These are phyloP conservation scores for Drechslerella stenobrocha DNA, from an alignment of 2,329 filamentous ascomycete species.

Conservation along the genomic window DNA sequence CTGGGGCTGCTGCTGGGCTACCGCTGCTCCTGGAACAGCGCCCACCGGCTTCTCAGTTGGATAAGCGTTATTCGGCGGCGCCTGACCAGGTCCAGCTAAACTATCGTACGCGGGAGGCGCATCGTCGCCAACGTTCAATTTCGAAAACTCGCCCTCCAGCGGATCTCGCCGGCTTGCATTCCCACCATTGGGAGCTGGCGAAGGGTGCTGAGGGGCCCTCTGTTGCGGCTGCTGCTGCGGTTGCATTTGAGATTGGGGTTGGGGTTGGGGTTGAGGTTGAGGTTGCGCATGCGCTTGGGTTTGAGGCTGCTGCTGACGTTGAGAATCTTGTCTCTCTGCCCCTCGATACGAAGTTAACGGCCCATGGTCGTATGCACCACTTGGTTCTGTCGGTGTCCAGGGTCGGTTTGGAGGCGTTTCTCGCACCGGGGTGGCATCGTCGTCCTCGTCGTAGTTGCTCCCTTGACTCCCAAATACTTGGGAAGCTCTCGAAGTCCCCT, in stretches of 20 bases:
- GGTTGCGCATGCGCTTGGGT: conserved; percentile 15
- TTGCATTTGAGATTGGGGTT: not conserved
- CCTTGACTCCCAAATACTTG: conserved; percentile 46
- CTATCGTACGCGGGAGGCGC: conserved; percentile 96
- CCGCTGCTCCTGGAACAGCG: conserved; percentile 5
- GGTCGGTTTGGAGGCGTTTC: conserved; percentile 62
- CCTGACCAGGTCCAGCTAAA: conserved; percentile 57
- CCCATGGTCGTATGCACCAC: conserved; percentile 82
- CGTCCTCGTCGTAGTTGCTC: conserved; percentile 24
- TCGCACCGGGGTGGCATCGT: conserved; percentile 38
- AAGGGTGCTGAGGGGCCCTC: not conserved
- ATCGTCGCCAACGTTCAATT: conserved; percentile 66
- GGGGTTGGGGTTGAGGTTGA: conserved; percentile 1
- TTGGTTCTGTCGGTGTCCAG: conserved; percentile 93
- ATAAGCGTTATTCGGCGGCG: conserved; percentile 36
- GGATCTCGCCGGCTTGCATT: conserved; percentile 19
- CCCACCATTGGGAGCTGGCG: conserved; percentile 11
- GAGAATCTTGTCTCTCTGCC: conserved; percentile 65
- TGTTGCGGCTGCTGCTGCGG: conserved; percentile 17
- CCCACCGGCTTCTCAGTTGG: conserved; percentile 29
- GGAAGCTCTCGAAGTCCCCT: conserved; percentile 37
- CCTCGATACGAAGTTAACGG: conserved; percentile 92
- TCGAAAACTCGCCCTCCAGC: conserved; percentile 52
- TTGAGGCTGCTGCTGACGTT: conserved; percentile 5
- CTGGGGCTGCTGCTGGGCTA: conserved; percentile 9